Evolutionary conservation across 257 asterid species (phyloP).

Genomic region (Fraxinus anomala): DNA sequence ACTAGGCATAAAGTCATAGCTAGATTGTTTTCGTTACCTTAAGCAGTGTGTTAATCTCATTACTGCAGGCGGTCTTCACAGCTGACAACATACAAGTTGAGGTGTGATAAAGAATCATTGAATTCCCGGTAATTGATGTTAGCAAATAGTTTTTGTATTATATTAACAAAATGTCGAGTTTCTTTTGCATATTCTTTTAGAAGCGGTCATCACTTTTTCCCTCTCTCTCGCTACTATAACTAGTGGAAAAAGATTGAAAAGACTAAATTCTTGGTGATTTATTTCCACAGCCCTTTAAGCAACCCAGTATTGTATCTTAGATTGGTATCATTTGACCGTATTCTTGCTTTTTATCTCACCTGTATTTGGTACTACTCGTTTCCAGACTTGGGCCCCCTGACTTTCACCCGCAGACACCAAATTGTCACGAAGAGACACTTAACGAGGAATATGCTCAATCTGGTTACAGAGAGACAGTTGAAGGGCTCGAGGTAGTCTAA

Average conservation of each 20-base stretch:
- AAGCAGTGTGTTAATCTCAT: slow-evolving; percentile 26
- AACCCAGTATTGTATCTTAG: slow-evolving; percentile 14
- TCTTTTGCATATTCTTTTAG: not conserved
- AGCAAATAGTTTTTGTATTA: slow-evolving; percentile 5
- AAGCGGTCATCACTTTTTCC: not conserved
- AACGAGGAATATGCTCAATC: slow-evolving; percentile 74
- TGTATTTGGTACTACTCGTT: slow-evolving; percentile 25
- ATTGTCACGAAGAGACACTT: slow-evolving; percentile 92
- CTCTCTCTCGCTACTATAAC: not conserved
- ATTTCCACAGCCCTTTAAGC: not conserved
- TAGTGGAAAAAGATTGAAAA: not conserved
- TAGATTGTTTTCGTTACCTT: slow-evolving; percentile 20
- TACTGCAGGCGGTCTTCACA: slow-evolving; percentile 69
- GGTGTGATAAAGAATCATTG: slow-evolving; percentile 72
- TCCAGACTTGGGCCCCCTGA: slow-evolving; percentile 97
- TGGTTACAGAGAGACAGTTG: slow-evolving; percentile 91
- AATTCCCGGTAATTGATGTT: slow-evolving; percentile 25
- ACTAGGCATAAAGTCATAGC: not conserved
- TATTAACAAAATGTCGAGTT: not conserved
- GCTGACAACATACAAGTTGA: slow-evolving; percentile 63
- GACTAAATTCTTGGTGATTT: not conserved
- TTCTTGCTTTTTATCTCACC: slow-evolving; percentile 15
- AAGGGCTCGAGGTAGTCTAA: slow-evolving; percentile 84
- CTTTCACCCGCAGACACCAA: slow-evolving; percentile 79
- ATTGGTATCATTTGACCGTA: slow-evolving; percentile 21